Evolutionary conservation across 1,139 yeast genomes (phyloP).

Genomic region (Zhuliangozyma blackwelliae): DNA sequence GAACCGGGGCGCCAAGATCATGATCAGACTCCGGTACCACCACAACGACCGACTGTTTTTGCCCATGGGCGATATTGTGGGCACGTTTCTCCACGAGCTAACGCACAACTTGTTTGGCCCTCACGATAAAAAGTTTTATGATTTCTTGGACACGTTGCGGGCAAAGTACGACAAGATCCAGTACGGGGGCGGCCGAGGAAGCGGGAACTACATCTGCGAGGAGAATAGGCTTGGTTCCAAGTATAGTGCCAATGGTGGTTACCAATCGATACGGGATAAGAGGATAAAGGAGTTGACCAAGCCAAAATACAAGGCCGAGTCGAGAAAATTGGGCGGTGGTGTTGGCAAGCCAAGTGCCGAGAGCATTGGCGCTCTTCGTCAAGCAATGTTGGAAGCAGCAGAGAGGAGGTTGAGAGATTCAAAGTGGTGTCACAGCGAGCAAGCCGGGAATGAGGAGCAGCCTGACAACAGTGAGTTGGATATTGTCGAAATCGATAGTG

Average conservation of each 20-base stretch:
- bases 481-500: constrained; percentile 16
- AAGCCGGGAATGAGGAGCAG: constrained; percentile 18
- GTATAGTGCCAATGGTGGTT: constrained; percentile 12
- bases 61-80: constrained; percentile 65
- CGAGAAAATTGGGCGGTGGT: constrained; percentile 29
- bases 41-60: constrained; percentile 54
- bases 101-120: constrained; percentile 79
- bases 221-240: constrained; percentile 51
- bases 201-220: constrained; percentile 35
- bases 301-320: constrained; percentile 36
- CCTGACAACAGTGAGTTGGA: constrained; percentile 34
- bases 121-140: constrained; percentile 72
- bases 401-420: constrained; percentile 56
- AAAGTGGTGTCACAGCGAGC: constrained; percentile 45
- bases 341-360: constrained; percentile 7
- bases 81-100: constrained; percentile 85
- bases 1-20: constrained; percentile 74
- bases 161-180: constrained; percentile 55
- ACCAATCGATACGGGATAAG: constrained; percentile 30
- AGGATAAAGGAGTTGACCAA: constrained; percentile 36
- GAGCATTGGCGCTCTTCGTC: constrained; percentile 29
- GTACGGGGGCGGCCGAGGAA: constrained; percentile 15
- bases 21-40: constrained; percentile 64
- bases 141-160: constrained; percentile 57
- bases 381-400: constrained; percentile 62